Evolutionary conservation across 2,329 filamentous ascomycete species (phyloP).

Genomic region (Microdochium nivale): DNA sequence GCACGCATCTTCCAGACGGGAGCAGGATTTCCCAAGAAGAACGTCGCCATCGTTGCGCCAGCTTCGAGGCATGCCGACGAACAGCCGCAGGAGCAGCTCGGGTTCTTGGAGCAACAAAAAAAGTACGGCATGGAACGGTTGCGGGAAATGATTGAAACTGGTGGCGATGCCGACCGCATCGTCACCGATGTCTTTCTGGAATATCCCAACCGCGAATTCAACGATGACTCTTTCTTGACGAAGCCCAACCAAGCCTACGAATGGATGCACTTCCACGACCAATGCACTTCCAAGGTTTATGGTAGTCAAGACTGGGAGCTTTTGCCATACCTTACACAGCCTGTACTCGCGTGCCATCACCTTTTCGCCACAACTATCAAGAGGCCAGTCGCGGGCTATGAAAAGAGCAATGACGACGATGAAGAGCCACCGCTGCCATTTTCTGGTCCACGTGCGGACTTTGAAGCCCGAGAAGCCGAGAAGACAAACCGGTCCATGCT

Average conservation of each 20-base stretch:
- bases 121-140: conserved; percentile 64
- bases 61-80: conserved; percentile 40
- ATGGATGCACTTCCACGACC: conserved; percentile 68
- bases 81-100: conserved; percentile 51
- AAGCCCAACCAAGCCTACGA: conserved; percentile 71
- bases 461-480: conserved; percentile 67
- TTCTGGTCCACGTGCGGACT: conserved; percentile 74
- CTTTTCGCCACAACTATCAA: conserved; percentile 72
- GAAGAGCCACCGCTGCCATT: conserved; percentile 61
- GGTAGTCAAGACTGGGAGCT: conserved; percentile 91
- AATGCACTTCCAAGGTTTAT: conserved; percentile 69
- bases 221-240: conserved; percentile 83
- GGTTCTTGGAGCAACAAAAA: conserved; percentile 66
- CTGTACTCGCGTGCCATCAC: conserved; percentile 81
- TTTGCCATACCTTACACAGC: conserved; percentile 75
- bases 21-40: conserved; percentile 62
- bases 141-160: conserved; percentile 68
- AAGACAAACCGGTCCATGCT: conserved; percentile 72
- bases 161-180: conserved; percentile 70
- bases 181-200: conserved; percentile 76
- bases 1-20: conserved; percentile 72
- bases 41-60: conserved; percentile 28
- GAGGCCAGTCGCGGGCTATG: conserved; percentile 30
- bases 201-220: conserved; percentile 81
- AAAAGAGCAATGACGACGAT: conserved; percentile 35